Conservation (phyloP, 2,329 filamentous ascomycete genomes). For the Clonostachys solani region DNA sequence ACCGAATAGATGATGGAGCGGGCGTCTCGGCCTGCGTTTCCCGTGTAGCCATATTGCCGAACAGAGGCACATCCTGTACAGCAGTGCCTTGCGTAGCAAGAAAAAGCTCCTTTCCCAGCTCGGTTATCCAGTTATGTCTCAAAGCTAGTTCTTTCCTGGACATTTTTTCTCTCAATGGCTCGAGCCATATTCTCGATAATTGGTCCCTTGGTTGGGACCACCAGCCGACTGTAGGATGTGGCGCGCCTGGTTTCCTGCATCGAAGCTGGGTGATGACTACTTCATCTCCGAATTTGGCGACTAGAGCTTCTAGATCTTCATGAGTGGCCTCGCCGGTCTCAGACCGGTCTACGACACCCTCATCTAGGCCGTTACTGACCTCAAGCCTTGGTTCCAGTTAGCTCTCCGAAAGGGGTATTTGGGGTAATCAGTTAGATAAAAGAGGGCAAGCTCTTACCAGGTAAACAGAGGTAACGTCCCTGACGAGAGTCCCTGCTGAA, state of each 20-base stretch:
- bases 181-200: conserved; percentile 20
- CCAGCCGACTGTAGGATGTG: conserved; percentile 15
- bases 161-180: conserved; percentile 13
- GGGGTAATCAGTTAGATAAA: too few species aligned
- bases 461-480: conserved; percentile 21
- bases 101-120: conserved; percentile 25
- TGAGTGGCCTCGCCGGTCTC: conserved; percentile 14
- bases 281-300: conserved; percentile 15
- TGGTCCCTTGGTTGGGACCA: conserved; percentile 12
- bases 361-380: too few species aligned
- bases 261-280: conserved; percentile 21
- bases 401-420: too few species aligned
- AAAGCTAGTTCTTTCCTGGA: conserved; percentile 13
- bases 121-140: conserved; percentile 19
- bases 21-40: too few species aligned
- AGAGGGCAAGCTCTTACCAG: conserved; percentile 17
- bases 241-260: conserved; percentile 12
- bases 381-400: too few species aligned
- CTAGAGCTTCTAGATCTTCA: conserved; percentile 17
- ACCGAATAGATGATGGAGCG: conserved; percentile 1
- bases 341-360: not conserved
- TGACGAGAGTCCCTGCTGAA: conserved; percentile 14
- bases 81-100: conserved; percentile 25
- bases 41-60: conserved; percentile 9
- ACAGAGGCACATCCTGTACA: conserved; percentile 23